These are phyloP conservation scores for Flaveria brownii DNA, from an alignment of 129 eudicot species.

Conservation along the genomic window DNA sequence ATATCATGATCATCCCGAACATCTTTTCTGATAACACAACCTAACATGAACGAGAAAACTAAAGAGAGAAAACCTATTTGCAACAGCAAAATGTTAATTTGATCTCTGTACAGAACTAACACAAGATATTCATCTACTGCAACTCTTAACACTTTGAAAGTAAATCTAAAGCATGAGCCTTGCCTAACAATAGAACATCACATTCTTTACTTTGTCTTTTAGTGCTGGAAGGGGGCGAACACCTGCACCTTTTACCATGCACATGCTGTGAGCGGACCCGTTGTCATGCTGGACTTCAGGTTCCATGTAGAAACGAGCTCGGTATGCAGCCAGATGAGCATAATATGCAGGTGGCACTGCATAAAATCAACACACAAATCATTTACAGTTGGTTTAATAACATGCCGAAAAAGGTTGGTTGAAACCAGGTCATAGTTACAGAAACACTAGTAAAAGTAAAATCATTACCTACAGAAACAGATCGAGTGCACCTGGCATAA, in stretches of 20 bases:
- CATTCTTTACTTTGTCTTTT: slow-evolving; percentile 75
- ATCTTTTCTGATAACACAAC: slow-evolving; percentile 6
- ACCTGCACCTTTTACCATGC: slow-evolving; percentile 38
- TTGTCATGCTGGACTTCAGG: slow-evolving; percentile 54
- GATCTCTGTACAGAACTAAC: slow-evolving; percentile 37
- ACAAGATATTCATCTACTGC: slow-evolving; percentile 34
- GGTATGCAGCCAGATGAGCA: slow-evolving; percentile 93
- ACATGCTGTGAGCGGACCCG: slow-evolving; percentile 39
- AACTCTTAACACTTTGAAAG: slow-evolving; percentile 26
- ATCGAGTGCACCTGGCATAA: slow-evolving; percentile 94
- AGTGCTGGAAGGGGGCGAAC: slow-evolving; percentile 73
- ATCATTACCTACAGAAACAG: slow-evolving; percentile 82
- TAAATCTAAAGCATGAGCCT: slow-evolving; percentile 5
- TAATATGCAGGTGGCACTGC: slow-evolving; percentile 98
- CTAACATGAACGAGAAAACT: background rate
- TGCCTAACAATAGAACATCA: slow-evolving; percentile 75
- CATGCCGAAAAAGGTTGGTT: no score
- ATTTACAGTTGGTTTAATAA: background rate
- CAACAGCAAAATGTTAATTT: slow-evolving; percentile 22
- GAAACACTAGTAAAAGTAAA: background rate
- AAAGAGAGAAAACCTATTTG: slow-evolving; percentile 29
- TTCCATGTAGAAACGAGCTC: slow-evolving; percentile 93
- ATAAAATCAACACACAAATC: background rate
- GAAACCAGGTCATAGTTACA: no score
- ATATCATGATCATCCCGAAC: background rate